phyloP scores from a whole-genome alignment of 352 stramenopile species.

The Phytopythium delawarense region DNA sequence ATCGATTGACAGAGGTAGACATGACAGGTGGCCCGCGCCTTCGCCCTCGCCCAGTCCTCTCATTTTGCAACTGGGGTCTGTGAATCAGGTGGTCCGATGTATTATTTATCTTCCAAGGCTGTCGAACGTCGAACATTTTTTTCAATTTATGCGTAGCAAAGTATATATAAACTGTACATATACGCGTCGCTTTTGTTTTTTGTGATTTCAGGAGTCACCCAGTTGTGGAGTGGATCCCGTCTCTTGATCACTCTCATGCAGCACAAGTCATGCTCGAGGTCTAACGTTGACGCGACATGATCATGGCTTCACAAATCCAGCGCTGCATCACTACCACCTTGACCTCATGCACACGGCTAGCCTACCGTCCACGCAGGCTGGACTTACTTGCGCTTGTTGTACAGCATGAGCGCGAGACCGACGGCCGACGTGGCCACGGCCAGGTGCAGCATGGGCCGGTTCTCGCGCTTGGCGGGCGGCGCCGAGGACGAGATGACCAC shows the following conservation, averaged over 20 bases:
- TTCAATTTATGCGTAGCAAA: background rate
- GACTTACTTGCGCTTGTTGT: slow-evolving; percentile 5
- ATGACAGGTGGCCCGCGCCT: background rate
- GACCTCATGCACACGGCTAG: too few relatives aligned
- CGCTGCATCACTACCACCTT: too few relatives aligned
- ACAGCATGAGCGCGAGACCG: slow-evolving; percentile 2
- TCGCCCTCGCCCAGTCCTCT: background rate
- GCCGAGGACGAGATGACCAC: slow-evolving; percentile 20
- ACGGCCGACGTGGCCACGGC: slow-evolving; percentile 3
- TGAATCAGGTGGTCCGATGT: background rate
- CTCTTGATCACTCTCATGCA: too few relatives aligned
- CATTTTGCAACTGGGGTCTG: background rate
- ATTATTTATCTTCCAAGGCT: slow-evolving; percentile 1
- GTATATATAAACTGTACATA: slow-evolving; percentile 2
- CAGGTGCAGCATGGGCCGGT: slow-evolving; percentile 5
- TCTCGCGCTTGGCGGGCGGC: slow-evolving; percentile 3
- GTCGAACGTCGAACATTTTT: background rate
- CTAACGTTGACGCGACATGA: too few relatives aligned
- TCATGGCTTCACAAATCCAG: too few relatives aligned
- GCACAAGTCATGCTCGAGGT: too few relatives aligned
- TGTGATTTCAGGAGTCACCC: slow-evolving; percentile 3
- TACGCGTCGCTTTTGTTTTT: slow-evolving; percentile 1
- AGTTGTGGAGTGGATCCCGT: background rate
- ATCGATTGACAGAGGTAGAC: background rate
- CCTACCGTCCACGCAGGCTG: too few relatives aligned